Evolutionary conservation across 2,329 filamentous ascomycete genomes (phyloP).

Genomic region (Clarireedia monteithiana): DNA sequence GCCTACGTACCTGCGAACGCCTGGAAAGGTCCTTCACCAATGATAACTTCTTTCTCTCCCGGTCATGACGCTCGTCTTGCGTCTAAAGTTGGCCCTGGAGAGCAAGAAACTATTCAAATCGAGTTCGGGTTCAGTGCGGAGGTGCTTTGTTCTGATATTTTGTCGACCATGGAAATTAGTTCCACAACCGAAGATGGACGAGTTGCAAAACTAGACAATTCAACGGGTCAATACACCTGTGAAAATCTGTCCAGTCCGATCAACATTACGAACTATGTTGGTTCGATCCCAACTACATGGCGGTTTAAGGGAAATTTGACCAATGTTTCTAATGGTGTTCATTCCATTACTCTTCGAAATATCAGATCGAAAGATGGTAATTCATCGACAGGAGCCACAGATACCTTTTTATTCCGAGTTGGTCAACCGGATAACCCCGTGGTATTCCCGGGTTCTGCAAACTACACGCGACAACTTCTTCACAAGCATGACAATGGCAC

Average conservation of each 20-base stretch:
- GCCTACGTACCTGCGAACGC: constrained; percentile 46
- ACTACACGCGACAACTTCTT: constrained; percentile 50
- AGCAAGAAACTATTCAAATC: constrained; percentile 40
- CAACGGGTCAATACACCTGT: constrained; percentile 30
- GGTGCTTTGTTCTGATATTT: constrained; percentile 53
- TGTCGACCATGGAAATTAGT: constrained; percentile 39
- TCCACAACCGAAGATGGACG: constrained; percentile 44
- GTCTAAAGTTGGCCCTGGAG: constrained; percentile 36
- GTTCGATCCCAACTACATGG: constrained; percentile 47
- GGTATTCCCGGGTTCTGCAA: constrained; percentile 46
- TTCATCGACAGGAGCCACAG: constrained; percentile 43
- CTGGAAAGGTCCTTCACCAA: constrained; percentile 44
- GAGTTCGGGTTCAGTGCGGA: constrained; percentile 50
- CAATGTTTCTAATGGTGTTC: constrained; percentile 52
- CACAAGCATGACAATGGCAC: constrained; percentile 34
- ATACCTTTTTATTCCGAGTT: constrained; percentile 54
- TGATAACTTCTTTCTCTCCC: constrained; percentile 48
- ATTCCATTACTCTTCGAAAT: constrained; percentile 50
- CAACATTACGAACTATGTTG: constrained; percentile 35
- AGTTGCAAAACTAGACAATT: constrained; percentile 35
- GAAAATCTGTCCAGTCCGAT: constrained; percentile 36
- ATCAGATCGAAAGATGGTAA: constrained; percentile 33
- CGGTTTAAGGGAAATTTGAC: constrained; percentile 43
- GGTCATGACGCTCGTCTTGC: constrained; percentile 52
- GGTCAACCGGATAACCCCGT: constrained; percentile 51